Evolutionary conservation across 2,329 filamentous ascomycete genomes (phyloP).

Genomic region (Blastomyces gilchristii): DNA sequence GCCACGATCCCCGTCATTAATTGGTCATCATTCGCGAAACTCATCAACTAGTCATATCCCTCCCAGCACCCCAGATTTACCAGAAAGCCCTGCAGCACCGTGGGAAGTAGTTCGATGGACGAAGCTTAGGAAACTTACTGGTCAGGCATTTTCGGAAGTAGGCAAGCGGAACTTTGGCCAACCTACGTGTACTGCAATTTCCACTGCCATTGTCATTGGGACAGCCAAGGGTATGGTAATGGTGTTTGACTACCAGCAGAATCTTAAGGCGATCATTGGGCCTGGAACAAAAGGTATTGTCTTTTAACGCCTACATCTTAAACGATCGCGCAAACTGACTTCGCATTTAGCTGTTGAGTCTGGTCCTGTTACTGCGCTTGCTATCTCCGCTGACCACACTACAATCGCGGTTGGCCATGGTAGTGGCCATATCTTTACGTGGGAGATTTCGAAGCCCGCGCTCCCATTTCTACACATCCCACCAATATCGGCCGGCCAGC

Average conservation of each 20-base stretch:
- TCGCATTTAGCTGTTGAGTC: slow-evolving; percentile 64
- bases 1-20: slow-evolving; percentile 64
- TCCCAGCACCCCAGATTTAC: slow-evolving; percentile 47
- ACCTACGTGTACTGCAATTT: slow-evolving; percentile 80
- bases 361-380: slow-evolving; percentile 74
- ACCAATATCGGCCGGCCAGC: slow-evolving; percentile 56
- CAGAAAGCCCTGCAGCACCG: slow-evolving; percentile 65
- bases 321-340: slow-evolving; percentile 2
- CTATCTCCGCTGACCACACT: slow-evolving; percentile 86
- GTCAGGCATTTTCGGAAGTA: slow-evolving; percentile 82
- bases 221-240: slow-evolving; percentile 91
- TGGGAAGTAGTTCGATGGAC: slow-evolving; percentile 99
- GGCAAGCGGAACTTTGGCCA: slow-evolving; percentile 87
- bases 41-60: slow-evolving; percentile 64
- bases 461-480: slow-evolving; percentile 82
- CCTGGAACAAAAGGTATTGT: slow-evolving; percentile 72
- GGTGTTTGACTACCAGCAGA: slow-evolving; percentile 96
- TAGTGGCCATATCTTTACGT: slow-evolving; percentile 88
- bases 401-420: slow-evolving; percentile 85
- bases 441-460: slow-evolving; percentile 77
- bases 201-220: slow-evolving; percentile 77
- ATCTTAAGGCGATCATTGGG: slow-evolving; percentile 84
- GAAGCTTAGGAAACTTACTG: slow-evolving; percentile 76
- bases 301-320: not conserved
- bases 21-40: slow-evolving; percentile 67